These are phyloP conservation scores for Aphanomyces astaci DNA, from an alignment of 352 stramenopile genomes.

Conservation along the genomic window DNA sequence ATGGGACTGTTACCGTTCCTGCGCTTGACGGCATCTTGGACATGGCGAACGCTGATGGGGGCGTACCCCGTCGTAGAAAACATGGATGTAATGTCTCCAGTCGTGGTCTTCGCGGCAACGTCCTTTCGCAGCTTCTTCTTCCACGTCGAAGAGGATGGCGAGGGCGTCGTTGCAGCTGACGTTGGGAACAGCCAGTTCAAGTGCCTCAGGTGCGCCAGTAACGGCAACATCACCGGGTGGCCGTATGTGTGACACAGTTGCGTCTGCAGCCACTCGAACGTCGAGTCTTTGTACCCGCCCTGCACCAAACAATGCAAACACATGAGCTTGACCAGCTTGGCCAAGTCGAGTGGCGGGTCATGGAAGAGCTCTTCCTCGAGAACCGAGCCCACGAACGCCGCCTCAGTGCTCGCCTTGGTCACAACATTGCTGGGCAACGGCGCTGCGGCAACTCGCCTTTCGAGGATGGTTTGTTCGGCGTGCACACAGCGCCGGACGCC, in stretches of 20 bases:
- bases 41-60: slow-evolving; percentile 67
- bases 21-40: slow-evolving; percentile 52
- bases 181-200: slow-evolving; percentile 20
- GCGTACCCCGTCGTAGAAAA: slow-evolving; percentile 80
- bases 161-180: slow-evolving; percentile 2
- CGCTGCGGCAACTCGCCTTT: background rate
- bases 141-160: slow-evolving; percentile 6
- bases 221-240: slow-evolving; percentile 51
- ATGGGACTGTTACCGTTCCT: background rate
- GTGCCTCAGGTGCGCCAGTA: slow-evolving; percentile 42
- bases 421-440: slow-evolving; percentile 28
- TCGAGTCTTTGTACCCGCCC: slow-evolving; percentile 50
- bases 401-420: slow-evolving; percentile 37
- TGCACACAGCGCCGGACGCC: slow-evolving; percentile 58
- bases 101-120: slow-evolving; percentile 1
- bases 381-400: slow-evolving; percentile 43
- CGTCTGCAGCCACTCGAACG: slow-evolving; percentile 53
- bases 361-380: slow-evolving; percentile 62
- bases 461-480: slow-evolving; percentile 72
- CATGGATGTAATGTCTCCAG: slow-evolving; percentile 76
- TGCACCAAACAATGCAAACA: slow-evolving; percentile 67
- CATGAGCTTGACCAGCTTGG: slow-evolving; percentile 67
- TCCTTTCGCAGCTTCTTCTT: background rate
- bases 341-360: slow-evolving; percentile 54
- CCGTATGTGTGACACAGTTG: slow-evolving; percentile 82